phyloP scores from a whole-genome alignment of 1,284 basidiomycete species.

The Sporisorium sorghi region DNA sequence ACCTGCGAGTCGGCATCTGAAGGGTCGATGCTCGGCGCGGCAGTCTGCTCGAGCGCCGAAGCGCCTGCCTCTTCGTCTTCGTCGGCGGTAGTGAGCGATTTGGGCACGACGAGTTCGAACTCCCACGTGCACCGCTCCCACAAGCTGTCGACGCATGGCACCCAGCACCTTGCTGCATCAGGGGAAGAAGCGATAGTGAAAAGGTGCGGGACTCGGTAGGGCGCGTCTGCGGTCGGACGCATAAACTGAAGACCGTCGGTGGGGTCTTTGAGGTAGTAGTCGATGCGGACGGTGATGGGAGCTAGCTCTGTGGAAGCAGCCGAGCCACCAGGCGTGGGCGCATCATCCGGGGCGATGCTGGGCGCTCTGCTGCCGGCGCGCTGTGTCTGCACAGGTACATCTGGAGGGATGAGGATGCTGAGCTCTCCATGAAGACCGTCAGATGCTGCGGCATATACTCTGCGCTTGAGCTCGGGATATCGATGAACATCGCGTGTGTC shows the following conservation, averaged over 20 bases:
- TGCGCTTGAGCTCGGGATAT: slow-evolving; percentile 93
- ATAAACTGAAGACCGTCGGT: slow-evolving; percentile 89
- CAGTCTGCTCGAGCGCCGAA: slow-evolving; percentile 13
- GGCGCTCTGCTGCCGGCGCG: slow-evolving; percentile 29
- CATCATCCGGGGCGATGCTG: slow-evolving; percentile 37
- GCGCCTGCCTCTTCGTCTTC: slow-evolving; percentile 29
- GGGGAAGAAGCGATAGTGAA: slow-evolving; percentile 89
- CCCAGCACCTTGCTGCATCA: slow-evolving; percentile 93
- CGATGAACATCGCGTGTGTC: slow-evolving; percentile 79
- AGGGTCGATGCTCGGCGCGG: slow-evolving; percentile 8
- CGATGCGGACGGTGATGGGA: slow-evolving; percentile 81
- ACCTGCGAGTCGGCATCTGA: slow-evolving; percentile 70
- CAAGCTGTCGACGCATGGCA: slow-evolving; percentile 92
- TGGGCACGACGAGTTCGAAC: slow-evolving; percentile 93
- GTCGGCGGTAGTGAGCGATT: slow-evolving; percentile 70
- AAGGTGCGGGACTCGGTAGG: slow-evolving; percentile 85
- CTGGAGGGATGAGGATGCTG: slow-evolving; percentile 86
- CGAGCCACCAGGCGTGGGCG: slow-evolving; percentile 42
- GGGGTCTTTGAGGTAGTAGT: slow-evolving; percentile 83
- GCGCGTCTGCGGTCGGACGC: slow-evolving; percentile 80
- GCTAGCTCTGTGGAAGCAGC: slow-evolving; percentile 75
- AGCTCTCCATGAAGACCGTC: slow-evolving; percentile 94
- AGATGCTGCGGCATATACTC: slow-evolving; percentile 86
- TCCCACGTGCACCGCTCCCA: slow-evolving; percentile 99
- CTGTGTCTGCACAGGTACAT: slow-evolving; percentile 67